phyloP scores from a whole-genome alignment of 306 rosid genomes.

The Alnus rubra region DNA sequence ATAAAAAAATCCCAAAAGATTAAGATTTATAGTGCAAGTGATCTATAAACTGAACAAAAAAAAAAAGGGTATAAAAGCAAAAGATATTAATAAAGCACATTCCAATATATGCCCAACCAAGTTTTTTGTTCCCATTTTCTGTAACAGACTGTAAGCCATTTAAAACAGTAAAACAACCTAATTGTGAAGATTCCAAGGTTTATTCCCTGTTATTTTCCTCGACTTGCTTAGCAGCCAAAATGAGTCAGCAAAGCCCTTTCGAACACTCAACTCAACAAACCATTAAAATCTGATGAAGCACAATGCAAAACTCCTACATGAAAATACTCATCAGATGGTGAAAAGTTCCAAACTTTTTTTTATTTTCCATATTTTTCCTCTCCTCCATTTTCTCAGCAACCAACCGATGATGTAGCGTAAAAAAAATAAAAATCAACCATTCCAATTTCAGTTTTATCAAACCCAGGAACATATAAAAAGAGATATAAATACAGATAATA shows the following conservation, averaged over 20 bases:
- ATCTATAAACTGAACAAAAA: not conserved
- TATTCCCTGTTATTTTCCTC: not conserved
- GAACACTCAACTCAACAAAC: not conserved
- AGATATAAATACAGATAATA: not conserved
- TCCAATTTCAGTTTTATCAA: not conserved
- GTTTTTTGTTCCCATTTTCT: not conserved
- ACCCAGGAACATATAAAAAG: not conserved
- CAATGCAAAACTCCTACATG: not conserved
- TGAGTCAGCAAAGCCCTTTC: not conserved
- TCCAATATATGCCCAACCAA: not conserved
- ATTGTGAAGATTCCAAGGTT: not conserved
- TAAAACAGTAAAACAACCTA: not conserved
- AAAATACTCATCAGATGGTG: not conserved
- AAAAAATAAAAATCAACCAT: not conserved
- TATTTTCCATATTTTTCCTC: not conserved
- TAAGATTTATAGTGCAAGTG: not conserved
- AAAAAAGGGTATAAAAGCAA: not conserved
- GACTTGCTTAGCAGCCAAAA: not conserved
- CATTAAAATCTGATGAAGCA: not conserved
- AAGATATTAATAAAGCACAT: not conserved
- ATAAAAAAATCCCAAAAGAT: not conserved
- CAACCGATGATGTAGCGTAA: not conserved
- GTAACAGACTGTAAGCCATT: not conserved
- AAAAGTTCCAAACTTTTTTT: not conserved
- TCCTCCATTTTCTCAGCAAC: not conserved